Base-by-base conservation (phyloP, 768 basidiomycete species). In the Tricholoma furcatifolium region DNA sequence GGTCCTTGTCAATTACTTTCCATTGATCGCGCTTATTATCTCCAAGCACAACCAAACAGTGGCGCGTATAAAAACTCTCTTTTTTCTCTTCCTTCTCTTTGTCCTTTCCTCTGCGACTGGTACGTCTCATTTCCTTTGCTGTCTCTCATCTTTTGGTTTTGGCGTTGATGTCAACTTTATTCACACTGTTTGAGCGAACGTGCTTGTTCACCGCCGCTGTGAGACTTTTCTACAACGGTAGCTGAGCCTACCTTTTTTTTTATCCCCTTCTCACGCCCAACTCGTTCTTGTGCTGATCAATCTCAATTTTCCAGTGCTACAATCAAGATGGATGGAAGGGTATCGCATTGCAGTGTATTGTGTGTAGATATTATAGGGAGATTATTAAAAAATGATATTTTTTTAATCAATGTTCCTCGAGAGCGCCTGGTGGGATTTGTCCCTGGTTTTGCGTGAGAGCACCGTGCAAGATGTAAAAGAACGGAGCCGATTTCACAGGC, bases 401-500 rank as follows among this genome's bases (percentile, higher is more conserved):
- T 40, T 45, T 18, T 70, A 64, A 55, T 79, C 18, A 31, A 8
- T 52, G 43, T 36, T 80, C 76, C 45, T 87, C 84, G 62, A 95
- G 92, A 6, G 93, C 93, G 58, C 91, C 91, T 42, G 77, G 69
- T 9, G 93, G 93, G 30, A 93, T 71, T 63, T 93, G 86, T 31
- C 93, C 93, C 74, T 96, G 93, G 59, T 87, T 72, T 62, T 89
- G 88, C n/a, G 90, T 92, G 52, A 96, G 76, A 15, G 91, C 87
- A 4, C 93, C 93, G 42, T 82, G 75, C 44, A 91, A 60, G 50
- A 95, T 82, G 65, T 94, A 96, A 34, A 94, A 62, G 67, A 84
- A 94, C 1, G 88, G 83, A 2, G 81, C 86, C 2, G 83, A 81
- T 69, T 90, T 92, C 39, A 78, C 75, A 31, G 92, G 91, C 0